Percentiles rank a stretch among this genome's conserved stretches.
These are phyloP conservation scores for Exophiala mesophila DNA, from an alignment of 2,329 filamentous ascomycete species.

Conservation along the genomic window DNA sequence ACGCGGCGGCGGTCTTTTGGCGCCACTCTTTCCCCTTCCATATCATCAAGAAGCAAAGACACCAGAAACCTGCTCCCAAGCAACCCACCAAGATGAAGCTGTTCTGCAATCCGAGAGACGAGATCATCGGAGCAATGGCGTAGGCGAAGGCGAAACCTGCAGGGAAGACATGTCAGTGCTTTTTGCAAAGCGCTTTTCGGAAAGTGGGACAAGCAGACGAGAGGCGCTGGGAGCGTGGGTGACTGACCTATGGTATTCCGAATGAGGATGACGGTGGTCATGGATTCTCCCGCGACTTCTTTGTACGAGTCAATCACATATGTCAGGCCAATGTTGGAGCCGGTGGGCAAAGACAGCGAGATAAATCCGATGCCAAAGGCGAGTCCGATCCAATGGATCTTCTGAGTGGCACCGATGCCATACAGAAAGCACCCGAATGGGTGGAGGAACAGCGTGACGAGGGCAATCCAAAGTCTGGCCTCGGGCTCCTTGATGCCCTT, in stretches of 20 bases:
- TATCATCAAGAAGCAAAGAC: too few relatives aligned
- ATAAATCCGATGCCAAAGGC: conserved; percentile 47
- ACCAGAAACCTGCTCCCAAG: too few relatives aligned
- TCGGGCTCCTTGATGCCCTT: conserved; percentile 40
- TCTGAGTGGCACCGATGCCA: conserved; percentile 41
- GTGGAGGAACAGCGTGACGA: conserved; percentile 33
- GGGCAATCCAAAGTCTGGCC: conserved; percentile 38
- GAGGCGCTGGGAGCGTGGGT: too few relatives aligned
- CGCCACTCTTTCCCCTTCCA: too few relatives aligned
- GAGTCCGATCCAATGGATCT: conserved; percentile 48
- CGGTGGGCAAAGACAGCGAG: conserved; percentile 41
- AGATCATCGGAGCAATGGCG: too few relatives aligned
- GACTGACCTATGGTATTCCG: conserved; percentile 51
- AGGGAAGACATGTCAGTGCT: too few relatives aligned
- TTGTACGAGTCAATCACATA: conserved; percentile 50
- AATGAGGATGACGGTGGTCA: conserved; percentile 47
- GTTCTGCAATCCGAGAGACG: too few relatives aligned
- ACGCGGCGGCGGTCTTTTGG: too few relatives aligned
- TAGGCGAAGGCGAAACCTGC: too few relatives aligned
- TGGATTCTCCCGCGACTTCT: conserved; percentile 45
- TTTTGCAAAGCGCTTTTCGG: too few relatives aligned
- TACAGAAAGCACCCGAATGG: conserved; percentile 35
- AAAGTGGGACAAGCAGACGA: too few relatives aligned
- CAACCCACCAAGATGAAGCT: too few relatives aligned
- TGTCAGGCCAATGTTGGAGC: conserved; percentile 39